Evolutionary conservation across 2,329 filamentous ascomycete genomes (phyloP), one percentile per base, ranked within the genome.

Genomic region (Aquanectria penicillioides): DNA sequence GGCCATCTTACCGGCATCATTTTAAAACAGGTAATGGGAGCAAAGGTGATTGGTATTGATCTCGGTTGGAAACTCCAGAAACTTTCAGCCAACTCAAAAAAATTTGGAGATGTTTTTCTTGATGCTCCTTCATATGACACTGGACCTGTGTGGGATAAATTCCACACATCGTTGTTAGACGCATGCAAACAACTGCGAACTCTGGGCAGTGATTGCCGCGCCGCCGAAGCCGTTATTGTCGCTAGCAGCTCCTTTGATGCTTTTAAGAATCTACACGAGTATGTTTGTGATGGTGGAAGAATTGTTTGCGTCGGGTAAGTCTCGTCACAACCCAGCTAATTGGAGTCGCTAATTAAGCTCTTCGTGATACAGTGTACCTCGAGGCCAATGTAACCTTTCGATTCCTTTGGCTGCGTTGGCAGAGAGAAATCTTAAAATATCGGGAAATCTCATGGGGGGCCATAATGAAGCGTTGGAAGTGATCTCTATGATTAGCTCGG

Each of bases 281-380:
- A 23, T 12, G 37, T 52, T 11, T 52, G 49, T 25, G 49, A 52
- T 18, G 49, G 49, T 2, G 49, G 37, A 1, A 43, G n/a, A 4
- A 41, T 52, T 17, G 49, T 43, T 4, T 52, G 49, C 11, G 29
- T 40, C 2, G 49, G 49, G 49, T 43, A 52, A 28, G 49, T 36
- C 3, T 13, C 3, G 18, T 28, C 10, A 5, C 6, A 44, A 20
- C 17, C 15, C 6, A 28, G n/a, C 6, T 5, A n/a, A 12, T 11
- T 23, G 5, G 2, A 8, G 4, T 2, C 22, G 11, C 10, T 34
- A 47, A n/a, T 37, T 8, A 18, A 23, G 40, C 12, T 22, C 15
- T 11, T 50, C 7, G 2, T 36, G 5, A 9, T 11, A 28, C 17
- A 50, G 34, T 1, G 47, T 50, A 4, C 47, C 44, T 2, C 31